phyloP scores from a whole-genome alignment of 352 stramenopile genomes.

The Pythium brassicae region DNA sequence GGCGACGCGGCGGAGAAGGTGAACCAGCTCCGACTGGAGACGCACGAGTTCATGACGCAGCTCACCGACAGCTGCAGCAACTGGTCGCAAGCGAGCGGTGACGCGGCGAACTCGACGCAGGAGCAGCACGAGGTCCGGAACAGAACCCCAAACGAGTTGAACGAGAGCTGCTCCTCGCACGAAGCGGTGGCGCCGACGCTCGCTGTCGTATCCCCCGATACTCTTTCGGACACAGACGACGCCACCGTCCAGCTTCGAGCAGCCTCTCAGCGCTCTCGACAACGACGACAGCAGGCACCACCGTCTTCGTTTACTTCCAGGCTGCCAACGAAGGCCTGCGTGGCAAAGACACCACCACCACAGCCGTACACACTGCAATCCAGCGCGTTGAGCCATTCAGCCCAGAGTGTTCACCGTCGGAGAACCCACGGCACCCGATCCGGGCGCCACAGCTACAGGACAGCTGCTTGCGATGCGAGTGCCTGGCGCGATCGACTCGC shows the following conservation, averaged over 20 bases:
- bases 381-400: no score
- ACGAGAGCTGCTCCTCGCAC: not conserved
- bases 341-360: no score
- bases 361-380: no score
- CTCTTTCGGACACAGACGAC: not conserved
- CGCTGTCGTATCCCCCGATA: not conserved
- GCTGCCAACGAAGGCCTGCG: no score
- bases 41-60: slow-evolving; percentile 4
- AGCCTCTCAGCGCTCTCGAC: not conserved
- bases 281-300: not conserved
- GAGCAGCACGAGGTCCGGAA: not conserved
- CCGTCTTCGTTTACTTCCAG: no score
- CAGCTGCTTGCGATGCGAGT: slow-evolving; percentile 8
- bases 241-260: not conserved
- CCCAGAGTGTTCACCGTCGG: not conserved
- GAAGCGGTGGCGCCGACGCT: not conserved
- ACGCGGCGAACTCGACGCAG: not conserved
- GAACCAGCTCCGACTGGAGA: slow-evolving; percentile 8
- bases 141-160: not conserved
- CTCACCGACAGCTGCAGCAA: not conserved
- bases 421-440: not conserved
- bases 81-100: not conserved
- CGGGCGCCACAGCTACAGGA: not conserved
- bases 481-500: slow-evolving; percentile 5
- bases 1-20: not conserved